A percentile compares a stretch with the other conserved stretches of the same genome.
phyloP scores from a whole-genome alignment of 768 basidiomycete species.

The Favolaschia claudopus region DNA sequence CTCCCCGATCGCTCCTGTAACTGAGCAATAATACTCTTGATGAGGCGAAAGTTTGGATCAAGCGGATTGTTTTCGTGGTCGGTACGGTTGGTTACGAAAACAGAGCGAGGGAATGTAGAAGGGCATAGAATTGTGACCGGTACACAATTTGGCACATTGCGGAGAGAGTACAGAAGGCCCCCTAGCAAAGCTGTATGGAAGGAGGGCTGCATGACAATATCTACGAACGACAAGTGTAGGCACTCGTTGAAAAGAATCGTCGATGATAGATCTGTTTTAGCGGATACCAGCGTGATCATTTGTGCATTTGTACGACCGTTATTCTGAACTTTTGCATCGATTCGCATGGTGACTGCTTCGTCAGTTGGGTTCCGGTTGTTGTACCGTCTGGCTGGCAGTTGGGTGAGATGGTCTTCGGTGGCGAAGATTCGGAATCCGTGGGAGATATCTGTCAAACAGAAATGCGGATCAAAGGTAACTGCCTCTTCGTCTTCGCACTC shows the following conservation, averaged over 20 bases:
- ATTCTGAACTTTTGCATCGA: neutral
- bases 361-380: neutral
- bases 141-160: neutral
- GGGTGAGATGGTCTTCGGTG: neutral
- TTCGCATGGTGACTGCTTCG: neutral
- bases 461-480: constrained; percentile 13
- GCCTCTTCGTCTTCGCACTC: neutral
- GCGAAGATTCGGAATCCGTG: constrained; percentile 7
- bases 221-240: neutral
- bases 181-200: neutral
- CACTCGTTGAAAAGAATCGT: neutral
- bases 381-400: neutral
- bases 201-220: neutral
- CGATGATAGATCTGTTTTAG: neutral
- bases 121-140: neutral
- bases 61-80: neutral
- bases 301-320: neutral
- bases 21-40: neutral
- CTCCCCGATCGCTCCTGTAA: constrained; percentile 1
- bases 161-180: neutral
- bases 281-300: neutral
- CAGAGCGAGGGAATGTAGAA: neutral
- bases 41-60: neutral
- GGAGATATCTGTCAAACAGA: neutral
- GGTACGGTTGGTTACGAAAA: neutral